These are phyloP conservation scores for Aspergillus tanneri DNA, from an alignment of 2,329 filamentous ascomycete species.

Conservation along the genomic window DNA sequence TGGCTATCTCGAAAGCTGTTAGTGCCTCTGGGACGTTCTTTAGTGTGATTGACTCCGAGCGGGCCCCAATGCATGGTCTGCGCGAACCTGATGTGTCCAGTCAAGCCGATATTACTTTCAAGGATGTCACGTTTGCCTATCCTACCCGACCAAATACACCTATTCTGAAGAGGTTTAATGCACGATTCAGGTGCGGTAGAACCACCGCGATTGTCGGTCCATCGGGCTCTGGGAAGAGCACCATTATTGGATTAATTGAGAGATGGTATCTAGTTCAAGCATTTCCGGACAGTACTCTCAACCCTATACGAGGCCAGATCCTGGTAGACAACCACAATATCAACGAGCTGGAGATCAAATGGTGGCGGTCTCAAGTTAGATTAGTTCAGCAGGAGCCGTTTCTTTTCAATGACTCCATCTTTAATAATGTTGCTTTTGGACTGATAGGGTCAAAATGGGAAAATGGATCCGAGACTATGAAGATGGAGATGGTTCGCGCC, in stretches of 20 bases:
- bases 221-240: slow-evolving; percentile 49
- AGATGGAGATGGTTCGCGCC: slow-evolving; percentile 55
- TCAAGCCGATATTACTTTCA: slow-evolving; percentile 58
- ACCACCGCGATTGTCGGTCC: slow-evolving; percentile 48
- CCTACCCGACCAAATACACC: slow-evolving; percentile 49
- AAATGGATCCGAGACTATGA: slow-evolving; percentile 29
- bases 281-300: not conserved
- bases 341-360: slow-evolving; percentile 60
- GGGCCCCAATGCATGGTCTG: slow-evolving; percentile 37
- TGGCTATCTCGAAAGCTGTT: slow-evolving; percentile 37
- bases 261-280: slow-evolving; percentile 41
- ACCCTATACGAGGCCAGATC: slow-evolving; percentile 54
- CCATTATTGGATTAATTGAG: slow-evolving; percentile 45
- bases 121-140: slow-evolving; percentile 70
- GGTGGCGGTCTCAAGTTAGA: slow-evolving; percentile 58
- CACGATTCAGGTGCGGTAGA: slow-evolving; percentile 36
- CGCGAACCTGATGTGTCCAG: slow-evolving; percentile 53
- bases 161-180: slow-evolving; percentile 36
- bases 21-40: slow-evolving; percentile 35
- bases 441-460: slow-evolving; percentile 44
- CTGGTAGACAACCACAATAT: slow-evolving; percentile 56
- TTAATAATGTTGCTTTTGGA: slow-evolving; percentile 62
- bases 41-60: slow-evolving; percentile 32
- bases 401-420: slow-evolving; percentile 66
- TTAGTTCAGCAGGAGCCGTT: slow-evolving; percentile 69